These are phyloP conservation scores for Kwoniella dendrophila DNA, from an alignment of 768 basidiomycete species.

Conservation along the genomic window DNA sequence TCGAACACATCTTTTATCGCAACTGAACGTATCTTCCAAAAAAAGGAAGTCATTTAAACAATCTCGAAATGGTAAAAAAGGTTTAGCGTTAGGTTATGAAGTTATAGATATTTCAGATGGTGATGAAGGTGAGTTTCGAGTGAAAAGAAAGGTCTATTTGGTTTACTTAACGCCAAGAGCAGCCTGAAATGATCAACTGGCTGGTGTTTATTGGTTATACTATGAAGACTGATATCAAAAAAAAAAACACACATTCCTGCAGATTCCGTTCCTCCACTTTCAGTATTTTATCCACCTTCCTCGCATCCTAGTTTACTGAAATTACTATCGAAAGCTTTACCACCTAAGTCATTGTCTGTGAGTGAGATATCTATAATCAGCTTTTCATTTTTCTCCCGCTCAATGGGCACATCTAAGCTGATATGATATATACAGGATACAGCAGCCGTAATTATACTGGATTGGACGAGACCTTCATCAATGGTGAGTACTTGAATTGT, in stretches of 20 bases:
- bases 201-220: too few relatives aligned
- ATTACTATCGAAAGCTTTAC: slow-evolving; percentile 76
- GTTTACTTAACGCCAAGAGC: too few relatives aligned
- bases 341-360: slow-evolving; percentile 59
- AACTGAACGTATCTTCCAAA: slow-evolving; percentile 13
- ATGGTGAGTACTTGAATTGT: slow-evolving; percentile 61
- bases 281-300: slow-evolving; percentile 87
- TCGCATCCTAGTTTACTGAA: slow-evolving; percentile 70
- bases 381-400: slow-evolving; percentile 55
- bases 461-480: slow-evolving; percentile 93
- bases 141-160: too few relatives aligned
- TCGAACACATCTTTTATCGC: slow-evolving; percentile 30
- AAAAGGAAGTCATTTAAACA: slow-evolving; percentile 7
- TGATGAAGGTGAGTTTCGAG: slow-evolving; percentile 88
- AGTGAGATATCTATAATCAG: slow-evolving; percentile 43
- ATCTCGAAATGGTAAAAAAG: slow-evolving; percentile 57
- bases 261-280: slow-evolving; percentile 88
- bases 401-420: slow-evolving; percentile 9
- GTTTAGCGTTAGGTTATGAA: slow-evolving; percentile 89
- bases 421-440: slow-evolving; percentile 41
- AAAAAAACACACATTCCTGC: not conserved
- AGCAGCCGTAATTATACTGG: slow-evolving; percentile 75
- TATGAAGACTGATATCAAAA: not conserved
- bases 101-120: slow-evolving; percentile 87
- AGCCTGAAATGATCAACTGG: too few relatives aligned